Conservation (phyloP, 768 basidiomycete genomes). For the Mrakia blollopis region DNA sequence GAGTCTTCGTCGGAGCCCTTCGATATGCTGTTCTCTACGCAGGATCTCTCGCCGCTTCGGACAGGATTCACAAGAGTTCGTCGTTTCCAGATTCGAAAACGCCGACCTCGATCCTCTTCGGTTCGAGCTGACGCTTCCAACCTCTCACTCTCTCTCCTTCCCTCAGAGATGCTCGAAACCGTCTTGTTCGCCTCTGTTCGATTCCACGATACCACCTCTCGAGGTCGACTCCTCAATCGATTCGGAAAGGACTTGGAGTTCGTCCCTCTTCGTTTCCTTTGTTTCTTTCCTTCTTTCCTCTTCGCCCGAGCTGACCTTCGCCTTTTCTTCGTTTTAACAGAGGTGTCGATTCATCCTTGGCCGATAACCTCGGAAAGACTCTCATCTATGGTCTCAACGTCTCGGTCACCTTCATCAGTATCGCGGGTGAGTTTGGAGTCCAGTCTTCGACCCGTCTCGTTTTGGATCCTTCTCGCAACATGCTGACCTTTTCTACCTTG, state of each 20-base stretch:
- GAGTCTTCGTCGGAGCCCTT: constrained; percentile 44
- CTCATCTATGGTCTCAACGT: constrained; percentile 66
- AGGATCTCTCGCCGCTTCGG: constrained; percentile 78
- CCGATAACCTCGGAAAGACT: constrained; percentile 71
- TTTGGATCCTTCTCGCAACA: not conserved
- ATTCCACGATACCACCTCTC: constrained; percentile 87
- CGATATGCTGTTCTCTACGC: constrained; percentile 57
- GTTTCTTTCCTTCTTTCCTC: too few species aligned
- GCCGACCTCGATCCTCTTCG: not conserved
- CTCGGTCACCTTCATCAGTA: constrained; percentile 63
- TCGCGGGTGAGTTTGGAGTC: not conserved
- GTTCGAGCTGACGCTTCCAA: constrained; percentile 33
- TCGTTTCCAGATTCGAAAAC: too few species aligned
- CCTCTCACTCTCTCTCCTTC: constrained; percentile 30
- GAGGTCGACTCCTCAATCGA: constrained; percentile 56
- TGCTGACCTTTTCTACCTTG: not conserved
- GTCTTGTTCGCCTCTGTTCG: constrained; percentile 83
- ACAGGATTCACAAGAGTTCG: constrained; percentile 65
- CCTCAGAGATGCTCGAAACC: constrained; percentile 59
- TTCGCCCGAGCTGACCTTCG: not conserved
- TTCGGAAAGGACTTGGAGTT: constrained; percentile 77
- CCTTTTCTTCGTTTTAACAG: not conserved
- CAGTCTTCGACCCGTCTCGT: not conserved
- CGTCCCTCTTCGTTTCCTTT: constrained; percentile 52
- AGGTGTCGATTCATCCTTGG: constrained; percentile 47